Conservation (phyloP, 73 alveolate species). For the Uronychia setigera region DNA sequence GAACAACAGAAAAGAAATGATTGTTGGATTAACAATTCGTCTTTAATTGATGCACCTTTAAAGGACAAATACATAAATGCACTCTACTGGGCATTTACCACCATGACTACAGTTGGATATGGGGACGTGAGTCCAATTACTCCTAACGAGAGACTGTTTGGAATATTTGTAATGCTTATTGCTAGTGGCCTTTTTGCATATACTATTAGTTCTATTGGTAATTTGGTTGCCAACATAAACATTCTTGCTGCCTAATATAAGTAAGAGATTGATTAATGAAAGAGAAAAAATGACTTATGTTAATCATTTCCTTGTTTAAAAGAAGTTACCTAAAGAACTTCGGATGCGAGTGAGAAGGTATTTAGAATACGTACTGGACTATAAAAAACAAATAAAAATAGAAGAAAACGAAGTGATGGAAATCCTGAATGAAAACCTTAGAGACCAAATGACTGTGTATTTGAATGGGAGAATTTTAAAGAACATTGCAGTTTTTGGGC, state of each 20-base stretch:
- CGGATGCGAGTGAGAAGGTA: slow-evolving; percentile 50
- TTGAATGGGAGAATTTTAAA: slow-evolving; percentile 60
- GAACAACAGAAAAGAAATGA: slow-evolving; percentile 2
- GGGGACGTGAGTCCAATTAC: slow-evolving; percentile 88
- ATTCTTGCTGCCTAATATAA: slow-evolving; percentile 44
- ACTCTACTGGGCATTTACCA: slow-evolving; percentile 87
- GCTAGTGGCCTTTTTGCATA: slow-evolving; percentile 56
- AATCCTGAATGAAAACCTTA: slow-evolving; percentile 48
- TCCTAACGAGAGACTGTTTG: slow-evolving; percentile 68
- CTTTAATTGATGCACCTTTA: slow-evolving; percentile 22
- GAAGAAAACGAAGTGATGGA: slow-evolving; percentile 65
- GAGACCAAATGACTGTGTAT: slow-evolving; percentile 55
- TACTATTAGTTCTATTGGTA: slow-evolving; percentile 44
- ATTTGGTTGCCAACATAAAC: slow-evolving; percentile 36
- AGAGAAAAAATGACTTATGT: slow-evolving; percentile 64
- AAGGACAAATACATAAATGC: slow-evolving; percentile 60
- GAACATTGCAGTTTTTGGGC: slow-evolving; percentile 40
- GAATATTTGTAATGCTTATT: slow-evolving; percentile 61
- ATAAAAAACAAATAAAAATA: slow-evolving; percentile 55
- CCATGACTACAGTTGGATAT: slow-evolving; percentile 92
- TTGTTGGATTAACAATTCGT: slow-evolving; percentile 40
- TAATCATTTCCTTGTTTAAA: slow-evolving; percentile 51
- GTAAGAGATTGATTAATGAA: not conserved
- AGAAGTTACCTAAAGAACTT: slow-evolving; percentile 56
- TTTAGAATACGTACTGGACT: slow-evolving; percentile 52